These are phyloP conservation scores for Arthrobotrys musiformis DNA, from an alignment of 2,329 filamentous ascomycete genomes.

Conservation along the genomic window DNA sequence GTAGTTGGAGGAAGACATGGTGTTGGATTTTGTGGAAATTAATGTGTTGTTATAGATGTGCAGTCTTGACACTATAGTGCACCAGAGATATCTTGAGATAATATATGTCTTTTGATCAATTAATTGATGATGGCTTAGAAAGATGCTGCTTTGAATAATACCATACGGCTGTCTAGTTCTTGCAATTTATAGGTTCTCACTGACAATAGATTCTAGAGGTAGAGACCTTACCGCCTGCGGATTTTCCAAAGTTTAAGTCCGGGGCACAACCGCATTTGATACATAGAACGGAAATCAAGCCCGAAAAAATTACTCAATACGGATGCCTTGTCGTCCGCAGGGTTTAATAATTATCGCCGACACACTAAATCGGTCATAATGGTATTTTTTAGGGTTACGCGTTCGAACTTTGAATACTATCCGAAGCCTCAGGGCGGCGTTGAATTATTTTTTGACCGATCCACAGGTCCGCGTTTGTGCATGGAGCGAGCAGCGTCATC, in stretches of 20 bases:
- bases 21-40: constrained; percentile 28
- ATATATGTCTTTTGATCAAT: background rate
- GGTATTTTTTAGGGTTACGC: background rate
- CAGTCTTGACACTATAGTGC: too few species aligned
- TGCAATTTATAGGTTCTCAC: constrained; percentile 30
- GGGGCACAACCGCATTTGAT: background rate
- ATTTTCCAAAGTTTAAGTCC: constrained; percentile 40
- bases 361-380: background rate
- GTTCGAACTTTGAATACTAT: background rate
- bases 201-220: background rate
- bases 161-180: background rate
- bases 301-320: constrained; percentile 32
- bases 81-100: background rate
- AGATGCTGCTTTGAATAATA: background rate
- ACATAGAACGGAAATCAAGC: background rate
- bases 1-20: constrained; percentile 38
- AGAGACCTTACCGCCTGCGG: background rate
- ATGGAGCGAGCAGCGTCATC: too few species aligned
- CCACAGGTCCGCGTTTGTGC: background rate
- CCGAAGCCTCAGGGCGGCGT: background rate
- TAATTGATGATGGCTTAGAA: background rate
- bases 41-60: constrained; percentile 5
- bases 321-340: constrained; percentile 2
- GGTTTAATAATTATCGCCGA: constrained; percentile 25
- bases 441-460: background rate